phyloP scores from a whole-genome alignment of 805 yeast genomes.

The Saccharomycopsis fermentans region DNA sequence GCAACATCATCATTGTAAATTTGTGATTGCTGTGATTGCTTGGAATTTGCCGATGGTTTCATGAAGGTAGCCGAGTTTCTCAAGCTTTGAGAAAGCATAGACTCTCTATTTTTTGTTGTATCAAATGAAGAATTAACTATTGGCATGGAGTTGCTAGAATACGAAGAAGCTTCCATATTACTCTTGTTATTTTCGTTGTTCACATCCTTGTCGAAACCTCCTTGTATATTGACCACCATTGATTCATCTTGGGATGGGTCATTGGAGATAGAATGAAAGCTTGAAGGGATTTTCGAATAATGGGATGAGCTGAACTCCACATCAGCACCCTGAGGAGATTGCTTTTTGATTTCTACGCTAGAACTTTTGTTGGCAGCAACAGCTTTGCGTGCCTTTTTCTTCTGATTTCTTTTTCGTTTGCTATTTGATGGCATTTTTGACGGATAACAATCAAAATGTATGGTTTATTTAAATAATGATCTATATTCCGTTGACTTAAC shows the following conservation, averaged over 20 bases:
- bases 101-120: conserved; percentile 5
- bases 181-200: background rate
- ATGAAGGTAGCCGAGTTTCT: background rate
- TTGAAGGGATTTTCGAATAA: background rate
- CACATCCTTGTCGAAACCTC: conserved; percentile 3
- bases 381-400: background rate
- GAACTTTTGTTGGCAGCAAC: background rate
- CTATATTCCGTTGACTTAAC: no score
- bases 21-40: background rate
- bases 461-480: no score
- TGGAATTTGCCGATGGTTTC: background rate
- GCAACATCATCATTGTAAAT: background rate
- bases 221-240: conserved; percentile 2
- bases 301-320: conserved; percentile 3
- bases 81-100: conserved; percentile 18
- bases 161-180: background rate
- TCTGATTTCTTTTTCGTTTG: background rate
- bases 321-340: background rate
- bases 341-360: background rate
- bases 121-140: background rate
- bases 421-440: background rate
- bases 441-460: no score
- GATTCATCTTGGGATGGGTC: conserved; percentile 1
- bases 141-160: background rate
- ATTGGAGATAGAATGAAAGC: background rate